phyloP scores from a whole-genome alignment of 2,329 filamentous ascomycete genomes.

The Ascochyta rabiei region DNA sequence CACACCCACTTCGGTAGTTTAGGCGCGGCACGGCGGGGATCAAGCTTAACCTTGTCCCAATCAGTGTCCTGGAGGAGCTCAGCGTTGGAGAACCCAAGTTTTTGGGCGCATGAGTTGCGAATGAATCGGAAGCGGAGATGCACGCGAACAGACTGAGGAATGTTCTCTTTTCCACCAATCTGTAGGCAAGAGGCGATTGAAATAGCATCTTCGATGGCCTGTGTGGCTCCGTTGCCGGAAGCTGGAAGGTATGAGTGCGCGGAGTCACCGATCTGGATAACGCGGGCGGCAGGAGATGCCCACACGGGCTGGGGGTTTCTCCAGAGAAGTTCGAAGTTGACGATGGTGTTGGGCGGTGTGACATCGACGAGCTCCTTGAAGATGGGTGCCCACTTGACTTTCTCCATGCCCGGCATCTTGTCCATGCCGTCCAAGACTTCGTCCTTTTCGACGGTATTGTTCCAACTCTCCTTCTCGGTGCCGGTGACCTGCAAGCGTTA shows the following conservation, averaged over 20 bases:
- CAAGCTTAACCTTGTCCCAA: conserved; percentile 56
- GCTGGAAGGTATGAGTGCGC: conserved; percentile 55
- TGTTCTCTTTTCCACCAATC: conserved; percentile 50
- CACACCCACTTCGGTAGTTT: conserved; percentile 56
- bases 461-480: conserved; percentile 54
- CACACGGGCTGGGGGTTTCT: conserved; percentile 54
- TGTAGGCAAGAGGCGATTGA: conserved; percentile 55
- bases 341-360: conserved; percentile 55
- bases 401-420: conserved; percentile 50
- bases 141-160: conserved; percentile 48
- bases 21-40: conserved; percentile 52
- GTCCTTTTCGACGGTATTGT: conserved; percentile 53
- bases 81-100: conserved; percentile 55
- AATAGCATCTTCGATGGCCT: conserved; percentile 56
- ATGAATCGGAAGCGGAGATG: conserved; percentile 55
- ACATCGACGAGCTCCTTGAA: conserved; percentile 54
- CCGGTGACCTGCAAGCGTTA: conserved; percentile 48
- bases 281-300: conserved; percentile 51
- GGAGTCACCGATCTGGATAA: conserved; percentile 54
- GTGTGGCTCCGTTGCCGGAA: conserved; percentile 54
- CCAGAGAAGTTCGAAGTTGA: conserved; percentile 58
- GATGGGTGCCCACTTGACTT: conserved; percentile 52
- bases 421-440: conserved; percentile 56
- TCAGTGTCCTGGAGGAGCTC: conserved; percentile 56
- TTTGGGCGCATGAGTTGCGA: conserved; percentile 57